Evolutionary conservation across 2,329 filamentous ascomycete species (phyloP), one percentile per base, ranked within the genome.

Genomic region (Elsinoe australis): DNA sequence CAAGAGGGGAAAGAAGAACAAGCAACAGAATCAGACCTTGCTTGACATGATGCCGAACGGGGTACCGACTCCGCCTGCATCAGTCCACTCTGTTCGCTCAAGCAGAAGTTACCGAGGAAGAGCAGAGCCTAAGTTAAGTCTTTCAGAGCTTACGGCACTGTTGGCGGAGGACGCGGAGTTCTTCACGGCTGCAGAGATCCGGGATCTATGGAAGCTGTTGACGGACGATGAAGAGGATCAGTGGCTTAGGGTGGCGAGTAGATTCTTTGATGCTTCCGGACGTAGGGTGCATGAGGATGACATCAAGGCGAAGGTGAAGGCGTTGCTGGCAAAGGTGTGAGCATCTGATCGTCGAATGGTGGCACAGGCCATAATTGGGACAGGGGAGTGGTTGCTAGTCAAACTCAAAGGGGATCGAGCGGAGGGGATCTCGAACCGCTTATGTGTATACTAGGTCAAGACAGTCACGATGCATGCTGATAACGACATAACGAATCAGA

Each of bases 251-350:
- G 61, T 77, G 2, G 68, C 69, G 38, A 68, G 66, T 45, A 60
- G 62, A 18, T 76, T 76, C 61, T 68, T 62, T 47, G 71, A 74
- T 47, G 67, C 67, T 58, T 76, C 71, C 1, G 72, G 72, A 2
- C 62, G 70, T 32, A 59, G 71, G 21, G 74, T 76, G 39, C 64
- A 87, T 6, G 72, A 76, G 42, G 68, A 65, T 34, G 82, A 88
- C 28, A 72, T 83, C 5, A 69, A 70, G 39, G 64, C 68, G 12
- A 82, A 83, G 58, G 70, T 88, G 10, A 71, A 76, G 33, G 67
- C 68, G 1, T 76, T 85, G 39, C 6, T 45, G 35, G 48, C n/a
- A n/a, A 47, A 31, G 19, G 22, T 21, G 9, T 39, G 35, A 21
- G 6, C n/a, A n/a, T n/a, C n/a, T n/a, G n/a, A n/a, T n/a, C n/a